phyloP scores from a whole-genome alignment of 495 filamentous ascomycete genomes.

The Clavariopsis aquatica region DNA sequence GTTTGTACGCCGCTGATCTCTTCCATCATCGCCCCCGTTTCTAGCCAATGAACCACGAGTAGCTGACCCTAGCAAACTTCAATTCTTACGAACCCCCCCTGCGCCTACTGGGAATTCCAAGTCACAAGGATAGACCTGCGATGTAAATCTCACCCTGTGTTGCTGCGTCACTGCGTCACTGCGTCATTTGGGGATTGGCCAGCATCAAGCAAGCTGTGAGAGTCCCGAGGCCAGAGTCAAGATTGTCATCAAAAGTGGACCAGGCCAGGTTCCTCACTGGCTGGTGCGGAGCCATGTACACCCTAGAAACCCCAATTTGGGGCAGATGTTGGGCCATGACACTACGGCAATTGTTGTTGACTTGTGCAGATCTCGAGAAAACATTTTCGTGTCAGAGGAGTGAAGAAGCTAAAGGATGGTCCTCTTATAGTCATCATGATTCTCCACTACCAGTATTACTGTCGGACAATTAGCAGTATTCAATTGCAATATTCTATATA shows the following conservation, averaged over 20 bases:
- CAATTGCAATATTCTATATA: not conserved
- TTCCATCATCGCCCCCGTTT: slow-evolving; percentile 5
- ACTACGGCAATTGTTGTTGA: slow-evolving; percentile 15
- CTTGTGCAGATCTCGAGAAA: slow-evolving; percentile 15
- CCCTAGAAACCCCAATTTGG: slow-evolving; percentile 11
- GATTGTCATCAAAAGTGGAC: slow-evolving; percentile 16
- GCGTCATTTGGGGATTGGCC: slow-evolving; percentile 20
- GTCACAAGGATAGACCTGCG: not conserved
- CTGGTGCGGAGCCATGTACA: slow-evolving; percentile 7
- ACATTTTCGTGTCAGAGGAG: slow-evolving; percentile 15
- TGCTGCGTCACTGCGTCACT: slow-evolving; percentile 34
- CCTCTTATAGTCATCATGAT: slow-evolving; percentile 16
- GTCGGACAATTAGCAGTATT: not conserved
- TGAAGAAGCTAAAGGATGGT: not conserved
- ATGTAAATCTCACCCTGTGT: slow-evolving; percentile 8
- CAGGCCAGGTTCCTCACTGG: slow-evolving; percentile 9
- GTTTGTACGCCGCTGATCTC: slow-evolving; percentile 26
- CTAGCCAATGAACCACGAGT: slow-evolving; percentile 22
- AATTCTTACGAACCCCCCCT: slow-evolving; percentile 4
- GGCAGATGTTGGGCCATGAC: slow-evolving; percentile 7
- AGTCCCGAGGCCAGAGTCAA: slow-evolving; percentile 6
- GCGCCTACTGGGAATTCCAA: slow-evolving; percentile 11
- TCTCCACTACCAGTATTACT: not conserved
- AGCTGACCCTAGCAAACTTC: slow-evolving; percentile 21
- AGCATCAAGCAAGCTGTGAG: not conserved